A percentile compares a stretch with the other conserved stretches of the same genome.
These are phyloP conservation scores for Flueggea neowawraea DNA, from an alignment of 441 rosid species.

Conservation along the genomic window DNA sequence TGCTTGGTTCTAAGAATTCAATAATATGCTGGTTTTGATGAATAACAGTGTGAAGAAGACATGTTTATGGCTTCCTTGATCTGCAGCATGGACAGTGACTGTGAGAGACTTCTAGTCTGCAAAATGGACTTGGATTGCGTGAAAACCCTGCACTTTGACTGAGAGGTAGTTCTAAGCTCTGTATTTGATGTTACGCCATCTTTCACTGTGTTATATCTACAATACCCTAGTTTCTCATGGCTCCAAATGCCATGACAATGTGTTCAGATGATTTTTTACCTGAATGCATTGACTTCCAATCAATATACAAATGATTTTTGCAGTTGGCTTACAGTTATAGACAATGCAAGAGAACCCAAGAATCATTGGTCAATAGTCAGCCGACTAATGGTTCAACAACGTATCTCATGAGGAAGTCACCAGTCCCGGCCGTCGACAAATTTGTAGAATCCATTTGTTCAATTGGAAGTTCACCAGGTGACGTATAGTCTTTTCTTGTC, in stretches of 20 bases:
- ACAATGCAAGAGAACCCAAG: constrained; percentile 28
- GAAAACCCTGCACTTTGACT: constrained; percentile 84
- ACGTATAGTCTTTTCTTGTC: constrained; percentile 1
- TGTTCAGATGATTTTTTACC: no score
- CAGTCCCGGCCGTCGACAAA: constrained; percentile 78
- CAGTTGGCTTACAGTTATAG: constrained; percentile 54
- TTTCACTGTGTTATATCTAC: not conserved
- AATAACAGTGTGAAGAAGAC: constrained; percentile 69
- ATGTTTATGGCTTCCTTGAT: constrained; percentile 89
- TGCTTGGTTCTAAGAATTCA: not conserved
- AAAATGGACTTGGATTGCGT: constrained; percentile 87
- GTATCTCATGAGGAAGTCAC: constrained; percentile 64
- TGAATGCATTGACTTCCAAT: not conserved
- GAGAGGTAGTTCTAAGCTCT: constrained; percentile 54
- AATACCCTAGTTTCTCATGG: not conserved
- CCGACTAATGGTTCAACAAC: constrained; percentile 41
- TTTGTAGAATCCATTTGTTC: constrained; percentile 77
- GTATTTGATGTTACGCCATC: not conserved
- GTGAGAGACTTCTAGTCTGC: constrained; percentile 87
- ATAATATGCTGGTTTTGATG: constrained; percentile 9
- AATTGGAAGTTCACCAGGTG: constrained; percentile 67
- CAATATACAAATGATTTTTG: constrained; percentile 11
- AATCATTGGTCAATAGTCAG: constrained; percentile 25
- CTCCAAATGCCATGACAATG: not conserved
- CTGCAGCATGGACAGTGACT: constrained; percentile 76